A percentile compares a stretch with the other conserved stretches of the same genome.
These are phyloP conservation scores for Aureobasidium pullulans DNA, from an alignment of 2,329 filamentous ascomycete species.

Conservation along the genomic window DNA sequence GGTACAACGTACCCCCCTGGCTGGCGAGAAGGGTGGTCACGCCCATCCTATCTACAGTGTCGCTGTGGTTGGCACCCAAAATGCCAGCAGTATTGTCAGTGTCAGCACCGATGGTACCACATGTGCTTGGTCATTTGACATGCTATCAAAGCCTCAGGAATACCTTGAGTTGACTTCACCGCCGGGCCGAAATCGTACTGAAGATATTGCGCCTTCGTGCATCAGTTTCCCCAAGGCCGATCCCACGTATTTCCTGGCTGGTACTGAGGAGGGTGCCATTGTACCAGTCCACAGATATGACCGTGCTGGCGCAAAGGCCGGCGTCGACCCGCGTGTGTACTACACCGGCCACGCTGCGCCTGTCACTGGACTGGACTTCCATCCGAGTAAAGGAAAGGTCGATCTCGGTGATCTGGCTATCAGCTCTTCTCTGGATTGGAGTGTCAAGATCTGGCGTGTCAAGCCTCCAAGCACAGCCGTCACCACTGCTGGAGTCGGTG, in stretches of 20 bases:
- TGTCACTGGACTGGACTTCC: constrained; percentile 93
- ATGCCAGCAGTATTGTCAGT: constrained; percentile 97
- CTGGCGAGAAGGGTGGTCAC: constrained; percentile 70
- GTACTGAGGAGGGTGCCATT: constrained; percentile 92
- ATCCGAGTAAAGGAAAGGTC: constrained; percentile 83
- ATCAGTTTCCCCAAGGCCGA: constrained; percentile 93
- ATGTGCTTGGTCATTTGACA: constrained; percentile 95
- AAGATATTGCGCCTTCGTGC: constrained; percentile 90
- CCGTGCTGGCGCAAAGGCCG: constrained; percentile 91
- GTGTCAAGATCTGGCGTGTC: constrained; percentile 93
- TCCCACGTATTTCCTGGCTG: constrained; percentile 94
- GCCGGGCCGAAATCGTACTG: constrained; percentile 60
- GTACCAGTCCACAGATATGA: constrained; percentile 97
- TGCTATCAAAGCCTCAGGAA: constrained; percentile 94
- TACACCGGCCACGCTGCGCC: constrained; percentile 89
- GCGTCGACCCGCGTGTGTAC: constrained; percentile 79
- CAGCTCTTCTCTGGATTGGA: constrained; percentile 92
- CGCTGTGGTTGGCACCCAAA: constrained; percentile 93
- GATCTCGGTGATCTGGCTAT: constrained; percentile 92
- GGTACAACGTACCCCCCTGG: constrained; percentile 92
- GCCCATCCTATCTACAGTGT: constrained; percentile 95
- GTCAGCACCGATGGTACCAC: constrained; percentile 95
- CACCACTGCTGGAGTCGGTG: constrained; percentile 11
- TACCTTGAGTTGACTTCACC: constrained; percentile 81
- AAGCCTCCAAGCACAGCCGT: constrained; percentile 53